Evolutionary conservation across 1,139 yeast genomes (phyloP).

Genomic region (Diutina pseudorugosa): DNA sequence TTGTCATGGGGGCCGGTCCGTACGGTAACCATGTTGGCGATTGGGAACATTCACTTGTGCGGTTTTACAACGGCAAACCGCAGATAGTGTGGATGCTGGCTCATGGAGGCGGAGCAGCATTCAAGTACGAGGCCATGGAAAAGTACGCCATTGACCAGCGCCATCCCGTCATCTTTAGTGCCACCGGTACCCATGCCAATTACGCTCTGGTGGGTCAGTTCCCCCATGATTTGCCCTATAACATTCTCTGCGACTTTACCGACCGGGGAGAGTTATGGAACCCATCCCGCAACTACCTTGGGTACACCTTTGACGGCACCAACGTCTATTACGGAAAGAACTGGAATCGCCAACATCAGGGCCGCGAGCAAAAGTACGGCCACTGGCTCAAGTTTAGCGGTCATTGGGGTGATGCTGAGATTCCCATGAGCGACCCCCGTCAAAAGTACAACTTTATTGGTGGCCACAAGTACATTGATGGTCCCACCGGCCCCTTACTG

Average conservation of each 20-base stretch:
- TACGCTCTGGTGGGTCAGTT: slow-evolving; percentile 95
- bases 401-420: slow-evolving; percentile 81
- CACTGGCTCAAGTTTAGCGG: slow-evolving; percentile 77
- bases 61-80: slow-evolving; percentile 75
- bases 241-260: slow-evolving; percentile 82
- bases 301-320: slow-evolving; percentile 63
- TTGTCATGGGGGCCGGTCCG: slow-evolving; percentile 95
- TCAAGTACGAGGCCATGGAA: slow-evolving; percentile 58
- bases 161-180: slow-evolving; percentile 73
- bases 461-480: slow-evolving; percentile 82
- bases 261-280: slow-evolving; percentile 96
- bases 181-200: slow-evolving; percentile 95
- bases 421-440: slow-evolving; percentile 56
- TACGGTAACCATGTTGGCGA: slow-evolving; percentile 96
- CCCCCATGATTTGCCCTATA: slow-evolving; percentile 88
- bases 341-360: slow-evolving; percentile 30
- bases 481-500: slow-evolving; percentile 80
- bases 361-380: slow-evolving; percentile 53
- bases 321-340: slow-evolving; percentile 29
- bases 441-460: slow-evolving; percentile 75
- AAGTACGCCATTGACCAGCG: slow-evolving; percentile 37
- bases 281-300: slow-evolving; percentile 69
- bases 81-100: slow-evolving; percentile 97
- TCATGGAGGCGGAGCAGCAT: slow-evolving; percentile 95
- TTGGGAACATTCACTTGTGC: slow-evolving; percentile 91